Evolutionary conservation across 371 early-diverging fungal species (phyloP), one percentile per base, ranked within the genome.

Genomic region (Mortierella sp.): DNA sequence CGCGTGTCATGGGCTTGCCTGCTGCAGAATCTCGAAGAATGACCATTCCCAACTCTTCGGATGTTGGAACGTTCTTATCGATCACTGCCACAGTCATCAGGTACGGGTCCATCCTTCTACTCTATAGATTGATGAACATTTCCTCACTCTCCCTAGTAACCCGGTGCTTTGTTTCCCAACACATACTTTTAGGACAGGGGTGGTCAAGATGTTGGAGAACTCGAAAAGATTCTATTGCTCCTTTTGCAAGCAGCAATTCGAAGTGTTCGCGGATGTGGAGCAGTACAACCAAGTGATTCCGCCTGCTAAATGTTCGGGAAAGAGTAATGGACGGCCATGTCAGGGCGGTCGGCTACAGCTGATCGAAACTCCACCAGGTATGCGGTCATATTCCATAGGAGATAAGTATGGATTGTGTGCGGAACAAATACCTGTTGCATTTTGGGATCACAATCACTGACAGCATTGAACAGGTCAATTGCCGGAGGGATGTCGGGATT

Each of bases 61-160:
- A 91, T 54, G 79, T 84, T 14, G 92, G 92, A 2, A 72, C 73
- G 17, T 80, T 93, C 57, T 46, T 93, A 21, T 78, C 82, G 7
- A 58, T 92, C 9, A 74, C 86, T 1, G 92, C 91, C 7, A 92
- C 92, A 6, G 92, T 90, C 10, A 83, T 87, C 14, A 72, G 86
- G 76, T 70, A 61, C 14, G 12, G 21, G 1, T 43, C 24, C 9
- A 31, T 43, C 29, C 12, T 13, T n/a, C 17, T 19, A 10, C 6
- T 40, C 44, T 52, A 9, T 19, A 43, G 8, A 19, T 16, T 16
- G 7, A 34, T 34, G 34, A 10, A 7, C 34, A 7, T 34, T 10
- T 34, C 34, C 34, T 10, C 34, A 10, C 10, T 34, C 34, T 34
- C 34, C 34, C 12, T 0, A 43, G 12, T 21, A 21, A 2, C 1